Evolutionary conservation across 331 rosid species (phyloP), one percentile per base, ranked within the genome.

Genomic region (Telfairia occidentalis): DNA sequence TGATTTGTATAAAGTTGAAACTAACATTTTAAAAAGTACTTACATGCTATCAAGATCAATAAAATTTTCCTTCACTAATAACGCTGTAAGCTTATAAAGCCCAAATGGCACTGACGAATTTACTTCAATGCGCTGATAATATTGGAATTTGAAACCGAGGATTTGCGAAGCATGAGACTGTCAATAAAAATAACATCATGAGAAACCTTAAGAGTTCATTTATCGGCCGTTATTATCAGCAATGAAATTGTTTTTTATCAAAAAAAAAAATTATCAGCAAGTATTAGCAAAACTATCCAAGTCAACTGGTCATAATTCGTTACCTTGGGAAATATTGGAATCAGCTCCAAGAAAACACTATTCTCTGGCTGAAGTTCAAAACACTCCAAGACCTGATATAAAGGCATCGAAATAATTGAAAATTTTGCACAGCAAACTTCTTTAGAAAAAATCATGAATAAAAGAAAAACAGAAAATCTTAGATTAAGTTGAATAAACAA

Each of bases 111-210:
- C 97, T 64, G 90, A 81, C 81, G 81, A 54, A 81, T 78, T 85
- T 78, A 95, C 98, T 84, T 95, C 98, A 91, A 90, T 82, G 10
- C 97, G 96, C 84, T 95, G 98, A 87, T 95, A 91, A 83, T 88
- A 90, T 86, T 91, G 96, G 75, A 95, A 91, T 78, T 95, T 95
- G 75, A 95, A 95, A 65, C 98, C 98, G 73, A 95, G 97, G 84
- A 95, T 88, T 82, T 95, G 98, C 29, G 98, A 86, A 63, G 98
- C 98, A 85, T 95, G 98, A 73, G 97, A 94, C 98, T 94, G 96
- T 92, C 86, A 83, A 82, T 76, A 76, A 66, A 23, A 26, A 80
- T 10, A 70, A 67, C 54, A 65, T 72, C 23, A 61, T 52, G 45
- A 79, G 63, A 49, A 19, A 69, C 67, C 23, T 79, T 43, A 76